These are phyloP conservation scores for Boletellus emodensis DNA, from an alignment of 768 basidiomycete genomes.

Conservation along the genomic window DNA sequence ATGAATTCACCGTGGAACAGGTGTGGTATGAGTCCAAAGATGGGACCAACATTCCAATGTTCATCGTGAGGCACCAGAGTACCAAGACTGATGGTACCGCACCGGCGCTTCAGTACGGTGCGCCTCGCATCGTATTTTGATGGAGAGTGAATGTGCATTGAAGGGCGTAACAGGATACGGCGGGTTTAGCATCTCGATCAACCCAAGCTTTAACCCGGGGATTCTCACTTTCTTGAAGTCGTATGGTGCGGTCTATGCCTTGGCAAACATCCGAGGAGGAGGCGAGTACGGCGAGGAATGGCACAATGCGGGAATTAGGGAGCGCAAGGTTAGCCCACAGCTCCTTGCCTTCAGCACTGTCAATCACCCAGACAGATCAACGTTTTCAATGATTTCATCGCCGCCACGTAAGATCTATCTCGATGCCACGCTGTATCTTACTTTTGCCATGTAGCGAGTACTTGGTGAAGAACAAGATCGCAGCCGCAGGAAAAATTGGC, in stretches of 20 bases:
- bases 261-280: conserved; percentile 62
- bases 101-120: conserved; percentile 74
- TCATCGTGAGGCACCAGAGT: conserved; percentile 70
- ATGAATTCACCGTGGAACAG: conserved; percentile 70
- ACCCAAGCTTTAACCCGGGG: conserved; percentile 67
- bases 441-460: conserved; percentile 45
- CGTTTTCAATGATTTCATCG: conserved; percentile 79
- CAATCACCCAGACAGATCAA: conserved; percentile 45
- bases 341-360: conserved; percentile 1
- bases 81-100: conserved; percentile 72
- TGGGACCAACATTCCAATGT: conserved; percentile 81
- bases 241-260: conserved; percentile 64
- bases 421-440: neutral
- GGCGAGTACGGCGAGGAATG: conserved; percentile 83
- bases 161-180: conserved; percentile 55
- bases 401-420: conserved; percentile 56
- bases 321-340: conserved; percentile 52
- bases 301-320: conserved; percentile 68
- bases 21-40: conserved; percentile 81
- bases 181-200: conserved; percentile 71
- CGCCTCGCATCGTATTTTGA: conserved; percentile 2
- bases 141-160: neutral
- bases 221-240: conserved; percentile 70
- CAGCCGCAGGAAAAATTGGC: conserved; percentile 62
- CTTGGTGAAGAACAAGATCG: conserved; percentile 70